Conservation (phyloP, 1,284 basidiomycete genomes). For the Rhodotorula sp. region DNA sequence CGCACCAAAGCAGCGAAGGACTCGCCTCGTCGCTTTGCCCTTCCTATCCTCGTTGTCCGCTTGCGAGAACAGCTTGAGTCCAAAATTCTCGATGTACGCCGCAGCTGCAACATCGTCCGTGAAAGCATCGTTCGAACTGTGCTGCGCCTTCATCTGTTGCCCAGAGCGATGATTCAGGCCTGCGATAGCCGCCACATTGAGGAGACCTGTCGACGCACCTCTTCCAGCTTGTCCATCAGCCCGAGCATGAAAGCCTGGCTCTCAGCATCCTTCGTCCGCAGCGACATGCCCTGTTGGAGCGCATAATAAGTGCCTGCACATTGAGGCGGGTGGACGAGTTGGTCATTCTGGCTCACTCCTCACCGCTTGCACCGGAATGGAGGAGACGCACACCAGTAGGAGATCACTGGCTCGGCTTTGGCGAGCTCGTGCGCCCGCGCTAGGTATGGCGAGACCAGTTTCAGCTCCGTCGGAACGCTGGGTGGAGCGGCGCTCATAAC, state of each 20-base stretch:
- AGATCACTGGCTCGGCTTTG: conserved; percentile 74
- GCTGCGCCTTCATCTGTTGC: conserved; percentile 65
- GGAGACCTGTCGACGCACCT: conserved; percentile 48
- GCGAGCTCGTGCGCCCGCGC: conserved; percentile 83
- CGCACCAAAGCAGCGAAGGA: not conserved
- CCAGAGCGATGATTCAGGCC: not conserved
- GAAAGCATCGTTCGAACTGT: conserved; percentile 75
- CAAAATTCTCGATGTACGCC: conserved; percentile 93
- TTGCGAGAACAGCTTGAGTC: conserved; percentile 74
- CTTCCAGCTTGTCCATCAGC: conserved; percentile 75
- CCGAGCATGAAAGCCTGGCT: conserved; percentile 69
- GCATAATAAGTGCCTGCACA: conserved; percentile 78
- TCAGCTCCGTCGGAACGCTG: conserved; percentile 51
- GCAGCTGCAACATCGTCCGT: conserved; percentile 76
- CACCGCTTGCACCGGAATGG: not conserved
- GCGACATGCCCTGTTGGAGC: conserved; percentile 77
- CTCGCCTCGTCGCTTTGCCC: conserved; percentile 69
- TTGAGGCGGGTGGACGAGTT: not conserved
- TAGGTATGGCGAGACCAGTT: conserved; percentile 69
- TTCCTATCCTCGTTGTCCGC: conserved; percentile 89
- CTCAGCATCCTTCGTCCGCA: conserved; percentile 59
- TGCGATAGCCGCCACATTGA: not conserved
- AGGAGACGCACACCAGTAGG: conserved; percentile 84
- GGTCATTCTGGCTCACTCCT: not conserved
- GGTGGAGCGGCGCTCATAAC: conserved; percentile 3